These are phyloP conservation scores for Cyberlindnera amylophila DNA, from an alignment of 805 yeast genomes.

Conservation along the genomic window DNA sequence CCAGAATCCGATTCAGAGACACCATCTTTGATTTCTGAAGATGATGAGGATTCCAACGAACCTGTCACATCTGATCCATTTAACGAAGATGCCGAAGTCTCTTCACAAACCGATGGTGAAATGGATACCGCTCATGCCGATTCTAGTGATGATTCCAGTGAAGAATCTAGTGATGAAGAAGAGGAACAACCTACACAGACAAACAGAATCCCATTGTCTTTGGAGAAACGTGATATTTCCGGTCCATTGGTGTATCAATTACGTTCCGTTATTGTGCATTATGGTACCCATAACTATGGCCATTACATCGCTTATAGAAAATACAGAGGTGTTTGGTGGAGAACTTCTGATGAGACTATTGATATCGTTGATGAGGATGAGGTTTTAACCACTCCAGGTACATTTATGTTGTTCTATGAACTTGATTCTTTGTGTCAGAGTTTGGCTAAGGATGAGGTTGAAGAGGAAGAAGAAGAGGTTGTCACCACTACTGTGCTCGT, in stretches of 20 bases:
- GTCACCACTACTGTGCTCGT: background rate
- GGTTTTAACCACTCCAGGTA: conserved; percentile 78
- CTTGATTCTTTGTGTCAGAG: conserved; percentile 35
- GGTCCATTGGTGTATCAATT: conserved; percentile 60
- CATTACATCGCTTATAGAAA: conserved; percentile 89
- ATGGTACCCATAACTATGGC: conserved; percentile 96
- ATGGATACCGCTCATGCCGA: background rate
- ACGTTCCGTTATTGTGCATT: conserved; percentile 86
- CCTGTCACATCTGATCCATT: background rate
- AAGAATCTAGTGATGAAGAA: conserved; percentile 8
- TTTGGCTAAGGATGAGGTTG: conserved; percentile 15
- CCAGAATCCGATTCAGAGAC: conserved; percentile 5
- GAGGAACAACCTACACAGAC: conserved; percentile 1
- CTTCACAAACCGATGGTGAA: background rate
- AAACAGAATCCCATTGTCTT: conserved; percentile 9
- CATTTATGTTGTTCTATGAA: conserved; percentile 91
- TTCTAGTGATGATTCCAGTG: conserved; percentile 9
- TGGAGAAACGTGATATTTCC: conserved; percentile 20
- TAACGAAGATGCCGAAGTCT: background rate
- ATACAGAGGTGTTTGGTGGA: conserved; percentile 88
- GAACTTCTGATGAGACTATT: conserved; percentile 87
- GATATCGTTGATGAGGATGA: conserved; percentile 76
- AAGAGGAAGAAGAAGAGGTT: background rate
- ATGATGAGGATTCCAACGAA: too few relatives aligned
- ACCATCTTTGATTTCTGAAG: conserved; percentile 6